phyloP scores from a whole-genome alignment of 345 rosid genomes.

The Camelina hispida region DNA sequence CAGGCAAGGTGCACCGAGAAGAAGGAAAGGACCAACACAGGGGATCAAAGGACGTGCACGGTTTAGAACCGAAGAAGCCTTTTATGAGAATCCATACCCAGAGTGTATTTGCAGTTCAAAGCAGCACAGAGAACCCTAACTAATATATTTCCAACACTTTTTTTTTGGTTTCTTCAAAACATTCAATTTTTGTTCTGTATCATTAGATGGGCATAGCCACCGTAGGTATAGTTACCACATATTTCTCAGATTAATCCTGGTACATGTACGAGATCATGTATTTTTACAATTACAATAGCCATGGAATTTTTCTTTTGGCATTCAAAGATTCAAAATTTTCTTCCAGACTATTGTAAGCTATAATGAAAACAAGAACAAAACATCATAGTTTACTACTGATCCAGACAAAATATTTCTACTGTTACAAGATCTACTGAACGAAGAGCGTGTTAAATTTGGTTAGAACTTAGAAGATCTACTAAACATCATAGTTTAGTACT shows the following conservation, averaged over 20 bases:
- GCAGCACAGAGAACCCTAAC: slow-evolving; percentile 31
- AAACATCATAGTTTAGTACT: no score
- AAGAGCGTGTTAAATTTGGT: no score
- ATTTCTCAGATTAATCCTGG: not conserved
- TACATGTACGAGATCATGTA: not conserved
- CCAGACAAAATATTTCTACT: no score
- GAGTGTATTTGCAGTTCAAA: slow-evolving; percentile 80
- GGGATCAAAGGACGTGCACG: slow-evolving; percentile 86
- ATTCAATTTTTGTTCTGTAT: slow-evolving; percentile 3
- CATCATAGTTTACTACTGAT: no score
- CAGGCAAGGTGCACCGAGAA: slow-evolving; percentile 91
- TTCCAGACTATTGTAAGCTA: not conserved
- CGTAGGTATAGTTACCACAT: not conserved
- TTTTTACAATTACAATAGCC: not conserved
- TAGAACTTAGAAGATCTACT: no score
- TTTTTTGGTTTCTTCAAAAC: not conserved
- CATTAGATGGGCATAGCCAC: not conserved
- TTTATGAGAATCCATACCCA: slow-evolving; percentile 87
- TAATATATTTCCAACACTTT: not conserved
- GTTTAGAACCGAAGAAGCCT: slow-evolving; percentile 85
- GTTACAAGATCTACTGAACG: no score
- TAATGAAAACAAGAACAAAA: no score
- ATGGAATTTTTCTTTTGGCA: not conserved
- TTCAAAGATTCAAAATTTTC: not conserved
- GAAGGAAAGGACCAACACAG: slow-evolving; percentile 63